Evolutionary conservation across 2,329 filamentous ascomycete species (phyloP).

Genomic region (Leptographium flavum): DNA sequence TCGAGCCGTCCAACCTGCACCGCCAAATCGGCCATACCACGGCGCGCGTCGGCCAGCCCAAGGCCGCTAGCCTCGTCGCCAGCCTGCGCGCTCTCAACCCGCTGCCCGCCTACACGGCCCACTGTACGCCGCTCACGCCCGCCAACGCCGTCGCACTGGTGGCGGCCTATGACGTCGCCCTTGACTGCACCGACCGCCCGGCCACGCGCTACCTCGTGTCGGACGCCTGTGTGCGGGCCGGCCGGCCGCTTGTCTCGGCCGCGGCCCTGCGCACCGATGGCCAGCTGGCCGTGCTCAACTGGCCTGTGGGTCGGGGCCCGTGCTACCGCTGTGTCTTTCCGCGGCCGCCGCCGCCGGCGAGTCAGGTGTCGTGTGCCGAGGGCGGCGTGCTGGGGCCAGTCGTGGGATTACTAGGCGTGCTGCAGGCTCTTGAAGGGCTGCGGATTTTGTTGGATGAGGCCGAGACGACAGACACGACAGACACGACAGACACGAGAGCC

Average conservation of each 20-base stretch:
- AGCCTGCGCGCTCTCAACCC: constrained; percentile 57
- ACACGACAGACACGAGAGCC: neutral
- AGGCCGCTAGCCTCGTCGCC: constrained; percentile 63
- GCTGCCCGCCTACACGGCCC: constrained; percentile 45
- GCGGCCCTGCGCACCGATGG: constrained; percentile 82
- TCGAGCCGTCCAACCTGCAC: constrained; percentile 85
- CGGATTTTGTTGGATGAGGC: constrained; percentile 51
- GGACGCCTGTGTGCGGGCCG: constrained; percentile 68
- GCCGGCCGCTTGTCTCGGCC: constrained; percentile 73
- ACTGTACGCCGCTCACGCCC: constrained; percentile 52
- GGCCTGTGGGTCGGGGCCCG: constrained; percentile 62
- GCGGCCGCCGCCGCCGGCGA: constrained; percentile 68
- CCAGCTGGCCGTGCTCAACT: constrained; percentile 79
- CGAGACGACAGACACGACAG: too few relatives aligned
- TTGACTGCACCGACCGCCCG: constrained; percentile 93
- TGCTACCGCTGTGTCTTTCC: constrained; percentile 95
- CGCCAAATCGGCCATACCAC: constrained; percentile 75
- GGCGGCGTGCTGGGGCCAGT: constrained; percentile 87
- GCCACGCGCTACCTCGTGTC: constrained; percentile 86
- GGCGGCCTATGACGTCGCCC: constrained; percentile 60
- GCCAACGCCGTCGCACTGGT: constrained; percentile 55
- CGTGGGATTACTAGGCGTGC: constrained; percentile 81
- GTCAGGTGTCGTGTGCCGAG: constrained; percentile 76
- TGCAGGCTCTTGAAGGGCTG: constrained; percentile 82
- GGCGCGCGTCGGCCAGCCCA: constrained; percentile 54